Conservation (phyloP, 1,284 basidiomycete species). For the Cutaneotrichosporon spelunceum region DNA sequence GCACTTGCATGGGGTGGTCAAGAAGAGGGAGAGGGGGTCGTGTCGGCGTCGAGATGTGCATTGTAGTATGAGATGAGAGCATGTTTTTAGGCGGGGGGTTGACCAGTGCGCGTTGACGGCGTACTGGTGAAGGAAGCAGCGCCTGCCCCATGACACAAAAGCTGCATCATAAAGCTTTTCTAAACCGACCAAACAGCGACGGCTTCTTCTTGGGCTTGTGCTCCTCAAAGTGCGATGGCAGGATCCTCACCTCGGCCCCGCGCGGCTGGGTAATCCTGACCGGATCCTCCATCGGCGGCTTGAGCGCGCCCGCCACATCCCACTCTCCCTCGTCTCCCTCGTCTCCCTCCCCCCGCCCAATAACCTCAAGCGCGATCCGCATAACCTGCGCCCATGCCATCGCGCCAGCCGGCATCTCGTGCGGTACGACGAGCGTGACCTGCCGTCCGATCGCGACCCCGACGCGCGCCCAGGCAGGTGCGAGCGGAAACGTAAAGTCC, state of each 20-base stretch:
- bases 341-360: neutral
- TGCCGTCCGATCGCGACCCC: neutral
- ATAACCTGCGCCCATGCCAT: neutral
- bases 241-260: neutral
- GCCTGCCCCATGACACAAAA: too few species aligned
- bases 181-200: constrained; percentile 1
- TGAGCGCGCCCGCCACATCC: neutral
- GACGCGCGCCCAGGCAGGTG: neutral
- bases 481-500: neutral
- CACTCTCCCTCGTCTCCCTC: neutral
- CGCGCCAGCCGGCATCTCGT: neutral
- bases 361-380: neutral
- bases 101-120: too few species aligned
- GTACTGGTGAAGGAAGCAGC: neutral
- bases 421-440: neutral
- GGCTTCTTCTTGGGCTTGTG: neutral
- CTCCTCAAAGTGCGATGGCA: neutral
- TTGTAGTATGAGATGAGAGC: constrained; percentile 23
- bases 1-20: constrained; percentile 8
- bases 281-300: neutral
- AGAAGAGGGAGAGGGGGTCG: neutral
- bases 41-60: constrained; percentile 19
- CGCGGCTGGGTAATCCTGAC: neutral
- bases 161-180: neutral
- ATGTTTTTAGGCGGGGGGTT: constrained; percentile 13